Evolutionary conservation across 163 green algal genomes (phyloP), one percentile per base, ranked within the genome.

Genomic region (Coccomyxa subellipsoidea): DNA sequence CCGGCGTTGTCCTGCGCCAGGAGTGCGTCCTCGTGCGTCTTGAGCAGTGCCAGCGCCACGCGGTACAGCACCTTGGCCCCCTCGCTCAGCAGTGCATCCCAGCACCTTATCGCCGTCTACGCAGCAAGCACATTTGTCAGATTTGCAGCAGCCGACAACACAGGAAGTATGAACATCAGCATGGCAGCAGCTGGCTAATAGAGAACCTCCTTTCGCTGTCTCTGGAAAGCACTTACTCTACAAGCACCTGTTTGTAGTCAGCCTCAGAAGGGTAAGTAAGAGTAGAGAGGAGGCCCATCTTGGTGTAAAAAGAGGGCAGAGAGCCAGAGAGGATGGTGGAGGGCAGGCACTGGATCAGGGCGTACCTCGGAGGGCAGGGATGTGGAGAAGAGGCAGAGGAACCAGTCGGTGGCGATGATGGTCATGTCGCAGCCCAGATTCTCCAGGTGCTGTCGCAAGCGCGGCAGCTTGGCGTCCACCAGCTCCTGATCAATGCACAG

Each of bases 21-120:
- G 70, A 98, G 88, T 77, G 77, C 36, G 3, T 82, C 79, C 84
- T 97, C 93, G 47, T 91, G 77, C 2, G 89, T 85, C 85, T 93
- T 93, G 8, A 97, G 85, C 85, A 97, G 85, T 21, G 93, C 94
- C 80, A 97, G 87, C 7, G 90, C 89, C 21, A 95, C 87, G 0
- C 94, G 88, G 85, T 93, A 97, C 53, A 97, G 84, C 35, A 97
- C 86, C 89, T 98, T 98, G 70, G 91, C 87, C 0, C 94, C 94
- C 83, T 98, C 94, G 59, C 87, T 85, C 32, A 98, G 90, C 66
- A 98, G 85, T 12, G 88, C 83, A 84, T 98, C 94, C 94, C 93
- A 98, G 34, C 96, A 86, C 5, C 94, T 86, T 10, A 80, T 79
- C 21, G 88, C 86, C 7, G 91, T 96, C 88, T 96, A 83, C 40